Conservation (phyloP, 257 asterid species). For the Craterostigma plantagineum region DNA sequence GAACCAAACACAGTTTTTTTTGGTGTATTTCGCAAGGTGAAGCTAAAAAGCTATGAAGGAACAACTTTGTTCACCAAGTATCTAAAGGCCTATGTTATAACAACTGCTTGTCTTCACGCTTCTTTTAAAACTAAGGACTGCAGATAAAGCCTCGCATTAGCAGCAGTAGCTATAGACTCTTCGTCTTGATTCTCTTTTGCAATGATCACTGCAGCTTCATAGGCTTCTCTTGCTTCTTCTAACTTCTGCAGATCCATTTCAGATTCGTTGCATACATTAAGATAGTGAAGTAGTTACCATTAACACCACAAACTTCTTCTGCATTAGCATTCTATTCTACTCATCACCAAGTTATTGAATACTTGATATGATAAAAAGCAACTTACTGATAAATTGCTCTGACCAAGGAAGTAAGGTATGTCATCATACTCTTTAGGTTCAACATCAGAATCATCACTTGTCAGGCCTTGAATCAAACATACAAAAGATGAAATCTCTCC, state of each 20-base stretch:
- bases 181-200: conserved; percentile 33
- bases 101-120: not conserved
- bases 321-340: not conserved
- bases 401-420: conserved; percentile 18
- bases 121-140: conserved; percentile 20
- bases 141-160: conserved; percentile 31
- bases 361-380: not conserved
- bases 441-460: conserved; percentile 17
- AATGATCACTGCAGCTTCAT: conserved; percentile 24
- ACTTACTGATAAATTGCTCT: too few relatives aligned
- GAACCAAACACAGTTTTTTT: too few relatives aligned
- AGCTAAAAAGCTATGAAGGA: not conserved
- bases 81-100: too few relatives aligned
- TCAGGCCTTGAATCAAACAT: conserved; percentile 48
- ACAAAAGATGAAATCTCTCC: conserved; percentile 55
- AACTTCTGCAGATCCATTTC: conserved; percentile 21
- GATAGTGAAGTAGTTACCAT: conserved; percentile 1
- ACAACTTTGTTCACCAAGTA: not conserved
- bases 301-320: not conserved
- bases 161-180: conserved; percentile 35
- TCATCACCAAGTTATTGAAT: not conserved
- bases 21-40: too few relatives aligned
- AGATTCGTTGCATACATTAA: conserved; percentile 18
- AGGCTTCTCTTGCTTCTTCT: conserved; percentile 37
- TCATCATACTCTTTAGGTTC: conserved; percentile 31